Base-by-base conservation (phyloP, 495 filamentous ascomycete genomes). In the Echria macrotheca region DNA sequence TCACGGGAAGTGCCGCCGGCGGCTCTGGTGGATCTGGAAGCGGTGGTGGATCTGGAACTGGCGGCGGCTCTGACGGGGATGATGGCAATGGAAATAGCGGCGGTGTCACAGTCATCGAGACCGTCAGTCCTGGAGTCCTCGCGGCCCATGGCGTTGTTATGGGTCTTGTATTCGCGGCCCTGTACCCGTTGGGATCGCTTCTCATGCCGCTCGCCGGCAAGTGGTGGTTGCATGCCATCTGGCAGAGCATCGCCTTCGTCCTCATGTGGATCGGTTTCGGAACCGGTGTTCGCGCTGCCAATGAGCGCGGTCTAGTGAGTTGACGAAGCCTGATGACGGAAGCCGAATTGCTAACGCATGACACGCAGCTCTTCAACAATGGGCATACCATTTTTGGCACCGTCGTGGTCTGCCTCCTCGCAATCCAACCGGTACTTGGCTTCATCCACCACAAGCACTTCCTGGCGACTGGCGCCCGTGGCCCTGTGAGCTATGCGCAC, bases 351-450 rank as follows among this genome's bases (percentile, higher is more conserved):
- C 40, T 56, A 14, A 64, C 56, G 35, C 7, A 5, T 6, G 19
- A 14, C n/a, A 8, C 21, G 2, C 22, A 73, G 70, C 53, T 69
- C 39, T 71, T 70, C 54, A 56, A 57, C 42, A 57, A 67, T 9
- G 54, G 60, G 0, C 76, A 78, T 48, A 70, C 69, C 36, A 57
- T 65, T 43, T 52, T 89, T 47, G 86, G 86, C 14, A 73, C 80
- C 4, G 68, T 84, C 22, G 69, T 89, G 11, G 56, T 82, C 8
- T 63, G 50, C 6, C 62, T 86, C 12, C 55, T 85, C n/a, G 60
- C 74, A 12, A 58, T 88, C 31, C 87, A 90, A 60, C 84, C 82
- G 4, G 57, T 76, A 4, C 69, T 85, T 32, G 86, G 85, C 15
- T 55, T 75, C 0, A 11, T 84, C 3, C 87, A 91, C 52, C 86